Evolutionary conservation across 805 yeast species (phyloP).

Genomic region (Jamesozyma rosinii): DNA sequence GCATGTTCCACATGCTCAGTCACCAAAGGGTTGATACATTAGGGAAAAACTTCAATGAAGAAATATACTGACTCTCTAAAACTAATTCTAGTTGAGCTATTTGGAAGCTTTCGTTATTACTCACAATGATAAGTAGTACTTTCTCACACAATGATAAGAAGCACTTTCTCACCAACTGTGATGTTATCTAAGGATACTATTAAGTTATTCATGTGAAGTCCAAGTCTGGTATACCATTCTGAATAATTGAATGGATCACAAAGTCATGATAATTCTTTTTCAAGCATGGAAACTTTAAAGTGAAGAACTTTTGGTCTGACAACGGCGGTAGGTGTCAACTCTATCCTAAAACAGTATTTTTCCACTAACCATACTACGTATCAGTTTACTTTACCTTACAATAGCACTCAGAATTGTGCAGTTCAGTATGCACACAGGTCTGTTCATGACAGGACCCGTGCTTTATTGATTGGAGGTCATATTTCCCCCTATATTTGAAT

Average conservation of each 20-base stretch:
- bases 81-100: background rate
- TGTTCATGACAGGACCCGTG: too few relatives aligned
- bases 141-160: conserved; percentile 5
- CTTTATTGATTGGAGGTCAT: too few relatives aligned
- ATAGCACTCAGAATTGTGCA: too few relatives aligned
- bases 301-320: too few relatives aligned
- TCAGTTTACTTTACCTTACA: too few relatives aligned
- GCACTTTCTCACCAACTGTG: too few relatives aligned
- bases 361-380: too few relatives aligned
- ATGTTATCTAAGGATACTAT: conserved; percentile 3
- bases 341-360: too few relatives aligned
- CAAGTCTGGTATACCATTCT: conserved; percentile 1
- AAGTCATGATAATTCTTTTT: too few relatives aligned
- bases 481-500: conserved; percentile 11
- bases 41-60: background rate
- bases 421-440: too few relatives aligned
- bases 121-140: background rate
- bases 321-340: too few relatives aligned
- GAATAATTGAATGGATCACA: background rate
- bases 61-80: background rate
- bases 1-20: background rate
- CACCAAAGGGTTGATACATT: background rate
- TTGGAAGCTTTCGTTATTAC: background rate
- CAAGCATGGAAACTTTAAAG: too few relatives aligned
- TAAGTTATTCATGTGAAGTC: conserved; percentile 1